Evolutionary conservation across 768 basidiomycete genomes (phyloP).

Genomic region (Phaeotremella skinneri): DNA sequence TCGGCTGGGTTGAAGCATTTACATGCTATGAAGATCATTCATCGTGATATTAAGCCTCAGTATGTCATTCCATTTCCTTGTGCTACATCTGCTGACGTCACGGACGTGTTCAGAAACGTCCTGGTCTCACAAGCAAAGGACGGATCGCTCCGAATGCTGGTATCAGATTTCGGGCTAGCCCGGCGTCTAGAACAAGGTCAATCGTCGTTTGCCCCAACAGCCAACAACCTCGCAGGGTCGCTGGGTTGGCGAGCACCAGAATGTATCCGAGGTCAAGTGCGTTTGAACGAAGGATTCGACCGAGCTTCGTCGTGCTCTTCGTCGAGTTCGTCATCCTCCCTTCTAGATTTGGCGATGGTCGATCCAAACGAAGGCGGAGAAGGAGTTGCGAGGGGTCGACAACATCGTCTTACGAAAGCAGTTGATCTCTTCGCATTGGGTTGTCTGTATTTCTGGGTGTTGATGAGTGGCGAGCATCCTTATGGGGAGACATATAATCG

Average conservation of each 20-base stretch:
- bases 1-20: slow-evolving; percentile 83
- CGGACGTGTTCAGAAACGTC: slow-evolving; percentile 62
- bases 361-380: slow-evolving; percentile 39
- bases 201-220: slow-evolving; percentile 89
- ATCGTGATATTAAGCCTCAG: slow-evolving; percentile 97
- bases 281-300: slow-evolving; percentile 70
- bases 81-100: not conserved
- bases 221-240: slow-evolving; percentile 83
- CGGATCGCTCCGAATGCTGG: slow-evolving; percentile 51
- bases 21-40: slow-evolving; percentile 91
- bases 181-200: slow-evolving; percentile 93
- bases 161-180: slow-evolving; percentile 93
- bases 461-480: slow-evolving; percentile 87
- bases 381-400: slow-evolving; percentile 56
- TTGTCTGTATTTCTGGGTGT: slow-evolving; percentile 88
- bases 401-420: slow-evolving; percentile 77
- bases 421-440: slow-evolving; percentile 97
- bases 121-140: slow-evolving; percentile 72
- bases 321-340: slow-evolving; percentile 21
- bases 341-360: slow-evolving; percentile 7
- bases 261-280: slow-evolving; percentile 89
- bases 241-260: slow-evolving; percentile 98
- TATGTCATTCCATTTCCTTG: slow-evolving; percentile 19
- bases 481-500: slow-evolving; percentile 90
- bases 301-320: slow-evolving; percentile 27